Evolutionary conservation across 2,329 filamentous ascomycete species (phyloP).

Genomic region (Pestalotiopsis sp.): DNA sequence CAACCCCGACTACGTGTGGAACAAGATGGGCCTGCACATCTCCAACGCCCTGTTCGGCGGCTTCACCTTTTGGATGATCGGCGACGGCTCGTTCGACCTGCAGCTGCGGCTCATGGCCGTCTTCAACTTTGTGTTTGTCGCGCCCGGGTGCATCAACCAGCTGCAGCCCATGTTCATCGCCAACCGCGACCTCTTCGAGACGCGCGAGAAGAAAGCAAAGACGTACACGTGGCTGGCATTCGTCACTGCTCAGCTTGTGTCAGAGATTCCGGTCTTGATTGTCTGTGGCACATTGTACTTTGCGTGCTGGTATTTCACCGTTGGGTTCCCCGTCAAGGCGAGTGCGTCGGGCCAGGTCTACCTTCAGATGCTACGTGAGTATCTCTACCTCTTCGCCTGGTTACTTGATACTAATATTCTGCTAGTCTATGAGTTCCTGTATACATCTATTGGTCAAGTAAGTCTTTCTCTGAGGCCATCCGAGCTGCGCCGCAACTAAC

Average conservation of each 20-base stretch:
- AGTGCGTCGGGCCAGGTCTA: slow-evolving; percentile 38
- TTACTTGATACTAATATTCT: not conserved
- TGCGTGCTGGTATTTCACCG: slow-evolving; percentile 45
- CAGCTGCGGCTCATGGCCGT: slow-evolving; percentile 50
- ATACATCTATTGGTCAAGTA: slow-evolving; percentile 43
- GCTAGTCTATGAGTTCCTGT: slow-evolving; percentile 40
- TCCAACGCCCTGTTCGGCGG: slow-evolving; percentile 45
- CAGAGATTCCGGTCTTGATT: slow-evolving; percentile 48
- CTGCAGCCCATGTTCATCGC: slow-evolving; percentile 78
- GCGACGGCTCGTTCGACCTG: slow-evolving; percentile 38
- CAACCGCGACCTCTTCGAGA: slow-evolving; percentile 83
- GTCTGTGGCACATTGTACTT: slow-evolving; percentile 48
- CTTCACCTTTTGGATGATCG: slow-evolving; percentile 48
- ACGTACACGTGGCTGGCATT: slow-evolving; percentile 86
- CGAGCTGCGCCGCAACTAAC: not conserved
- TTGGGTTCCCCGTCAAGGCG: slow-evolving; percentile 36
- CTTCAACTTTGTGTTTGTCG: slow-evolving; percentile 57
- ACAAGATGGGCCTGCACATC: slow-evolving; percentile 46
- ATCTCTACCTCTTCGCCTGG: fast-evolving
- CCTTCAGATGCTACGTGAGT: slow-evolving; percentile 40
- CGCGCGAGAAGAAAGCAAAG: slow-evolving; percentile 81
- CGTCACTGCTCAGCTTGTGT: slow-evolving; percentile 55
- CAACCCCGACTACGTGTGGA: slow-evolving; percentile 42
- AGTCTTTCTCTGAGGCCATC: not conserved
- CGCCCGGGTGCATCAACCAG: slow-evolving; percentile 48